Percentiles rank a stretch among this genome's conserved stretches.
Evolutionary conservation across 768 basidiomycete species (phyloP).

Genomic region (Termitomyces sp.): DNA sequence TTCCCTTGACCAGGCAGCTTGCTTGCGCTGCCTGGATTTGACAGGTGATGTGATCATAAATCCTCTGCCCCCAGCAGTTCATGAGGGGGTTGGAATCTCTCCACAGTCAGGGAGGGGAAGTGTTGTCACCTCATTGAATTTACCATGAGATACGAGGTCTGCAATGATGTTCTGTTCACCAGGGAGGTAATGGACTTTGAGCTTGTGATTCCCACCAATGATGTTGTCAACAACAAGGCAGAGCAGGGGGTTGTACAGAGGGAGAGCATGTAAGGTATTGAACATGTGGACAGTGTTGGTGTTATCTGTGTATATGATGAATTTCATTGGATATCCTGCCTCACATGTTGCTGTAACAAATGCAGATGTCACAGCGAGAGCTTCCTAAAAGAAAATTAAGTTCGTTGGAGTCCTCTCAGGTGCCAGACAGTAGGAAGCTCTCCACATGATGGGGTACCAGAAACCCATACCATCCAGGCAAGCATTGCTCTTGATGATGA

Average conservation of each 20-base stretch:
- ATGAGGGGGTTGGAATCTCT: neutral
- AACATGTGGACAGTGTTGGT: neutral
- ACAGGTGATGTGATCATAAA: neutral
- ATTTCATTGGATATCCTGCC: neutral
- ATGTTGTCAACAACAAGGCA: neutral
- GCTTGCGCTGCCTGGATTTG: neutral
- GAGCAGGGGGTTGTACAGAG: neutral
- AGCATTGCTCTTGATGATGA: neutral
- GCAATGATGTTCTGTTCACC: neutral
- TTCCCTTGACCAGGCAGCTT: neutral
- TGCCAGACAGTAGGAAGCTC: neutral
- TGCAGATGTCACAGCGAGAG: neutral
- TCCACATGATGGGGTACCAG: neutral
- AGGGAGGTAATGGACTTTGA: neutral
- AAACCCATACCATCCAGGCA: neutral
- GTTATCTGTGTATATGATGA: neutral
- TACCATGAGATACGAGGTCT: neutral
- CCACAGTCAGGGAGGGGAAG: too few species aligned
- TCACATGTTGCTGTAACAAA: neutral
- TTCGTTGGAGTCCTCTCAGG: too few species aligned
- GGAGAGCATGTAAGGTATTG: neutral
- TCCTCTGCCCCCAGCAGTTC: conserved; percentile 4
- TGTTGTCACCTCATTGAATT: too few species aligned
- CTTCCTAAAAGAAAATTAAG: neutral
- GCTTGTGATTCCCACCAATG: rapidly evolving